A percentile compares a stretch with the other conserved stretches of the same genome.
Evolutionary conservation across 139 green algal species (phyloP).

Genomic region (Micractinium sp.): DNA sequence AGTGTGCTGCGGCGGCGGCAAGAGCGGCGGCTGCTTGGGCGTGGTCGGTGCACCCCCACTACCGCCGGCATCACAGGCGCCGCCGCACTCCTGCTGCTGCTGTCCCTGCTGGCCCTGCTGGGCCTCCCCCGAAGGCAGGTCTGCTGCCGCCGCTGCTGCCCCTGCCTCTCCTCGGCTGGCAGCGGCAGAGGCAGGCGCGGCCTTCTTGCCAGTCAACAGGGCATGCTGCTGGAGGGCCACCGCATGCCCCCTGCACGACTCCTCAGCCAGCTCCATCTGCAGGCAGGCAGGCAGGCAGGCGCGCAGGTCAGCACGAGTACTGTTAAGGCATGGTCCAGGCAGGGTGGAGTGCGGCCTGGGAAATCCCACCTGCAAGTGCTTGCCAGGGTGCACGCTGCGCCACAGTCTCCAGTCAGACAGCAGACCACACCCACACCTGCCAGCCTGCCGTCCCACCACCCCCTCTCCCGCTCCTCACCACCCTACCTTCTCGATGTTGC

Average conservation of each 20-base stretch:
- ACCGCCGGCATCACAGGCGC: too few relatives aligned
- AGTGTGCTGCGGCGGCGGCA: too few relatives aligned
- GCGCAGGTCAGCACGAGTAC: neutral
- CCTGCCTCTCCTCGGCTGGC: neutral
- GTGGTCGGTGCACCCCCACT: too few relatives aligned
- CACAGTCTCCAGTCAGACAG: too few relatives aligned
- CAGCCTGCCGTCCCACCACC: neutral
- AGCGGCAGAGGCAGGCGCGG: neutral
- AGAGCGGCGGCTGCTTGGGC: too few relatives aligned
- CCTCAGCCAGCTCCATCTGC: neutral
- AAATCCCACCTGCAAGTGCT: too few relatives aligned
- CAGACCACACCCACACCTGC: neutral
- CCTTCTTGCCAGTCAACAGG: neutral
- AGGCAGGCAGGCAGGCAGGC: neutral
- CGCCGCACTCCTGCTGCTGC: too few relatives aligned
- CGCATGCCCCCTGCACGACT: neutral
- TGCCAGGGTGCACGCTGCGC: too few relatives aligned
- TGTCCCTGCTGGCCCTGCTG: too few relatives aligned
- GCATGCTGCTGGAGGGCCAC: neutral
- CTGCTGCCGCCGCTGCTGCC: too few relatives aligned
- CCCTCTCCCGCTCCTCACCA: neutral
- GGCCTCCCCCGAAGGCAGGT: too few relatives aligned
- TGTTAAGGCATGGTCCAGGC: neutral
- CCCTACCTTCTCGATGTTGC: neutral
- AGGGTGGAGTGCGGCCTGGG: too few relatives aligned